A percentile compares a stretch with the other conserved stretches of the same genome.
These are phyloP conservation scores for Rubus idaeus DNA, from an alignment of 306 rosid species.

Conservation along the genomic window DNA sequence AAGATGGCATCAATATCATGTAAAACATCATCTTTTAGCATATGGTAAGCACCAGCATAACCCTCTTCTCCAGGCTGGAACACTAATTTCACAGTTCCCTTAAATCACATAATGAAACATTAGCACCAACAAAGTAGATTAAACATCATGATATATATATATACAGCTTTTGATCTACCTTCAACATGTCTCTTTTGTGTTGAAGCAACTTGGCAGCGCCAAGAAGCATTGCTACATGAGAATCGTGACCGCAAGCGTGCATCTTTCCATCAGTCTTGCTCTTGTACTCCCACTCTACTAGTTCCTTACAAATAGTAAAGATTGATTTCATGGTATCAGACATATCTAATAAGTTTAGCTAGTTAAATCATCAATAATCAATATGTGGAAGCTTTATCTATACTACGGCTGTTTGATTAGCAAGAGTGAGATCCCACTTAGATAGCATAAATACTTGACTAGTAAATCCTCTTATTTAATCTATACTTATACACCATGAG, in stretches of 20 bases:
- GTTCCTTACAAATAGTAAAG: constrained; percentile 28
- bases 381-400: background rate
- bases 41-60: constrained; percentile 46
- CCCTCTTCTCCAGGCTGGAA: constrained; percentile 51
- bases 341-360: background rate
- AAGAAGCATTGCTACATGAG: constrained; percentile 55
- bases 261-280: constrained; percentile 50
- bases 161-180: background rate
- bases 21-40: constrained; percentile 33
- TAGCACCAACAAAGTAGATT: background rate
- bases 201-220: constrained; percentile 58
- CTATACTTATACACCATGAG: background rate
- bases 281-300: constrained; percentile 51
- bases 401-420: no score
- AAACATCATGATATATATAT: no score
- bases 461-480: no score
- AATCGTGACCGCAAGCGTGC: constrained; percentile 58
- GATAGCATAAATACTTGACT: no score
- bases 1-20: constrained; percentile 38
- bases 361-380: background rate
- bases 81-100: constrained; percentile 49
- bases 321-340: background rate
- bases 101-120: background rate
- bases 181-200: constrained; percentile 11
- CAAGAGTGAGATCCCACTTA: no score